Percentiles rank a stretch among this genome's conserved stretches.
phyloP scores from a whole-genome alignment of 495 filamentous ascomycete genomes.

The Penicillium alfredii region DNA sequence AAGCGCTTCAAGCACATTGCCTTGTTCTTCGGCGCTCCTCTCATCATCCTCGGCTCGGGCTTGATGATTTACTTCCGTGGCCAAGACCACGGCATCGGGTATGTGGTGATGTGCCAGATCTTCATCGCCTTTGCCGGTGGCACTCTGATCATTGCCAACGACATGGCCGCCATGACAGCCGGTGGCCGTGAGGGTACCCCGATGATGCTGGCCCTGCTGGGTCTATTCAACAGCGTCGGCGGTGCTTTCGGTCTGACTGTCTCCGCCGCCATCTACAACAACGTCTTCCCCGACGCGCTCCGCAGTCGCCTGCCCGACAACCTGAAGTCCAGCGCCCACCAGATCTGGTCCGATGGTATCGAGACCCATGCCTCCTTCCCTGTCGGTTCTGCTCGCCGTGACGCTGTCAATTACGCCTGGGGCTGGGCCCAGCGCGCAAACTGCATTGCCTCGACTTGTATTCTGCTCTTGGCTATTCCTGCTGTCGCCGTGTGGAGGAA shows the following conservation, averaged over 20 bases:
- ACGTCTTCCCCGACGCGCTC: slow-evolving; percentile 54
- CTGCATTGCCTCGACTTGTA: slow-evolving; percentile 48
- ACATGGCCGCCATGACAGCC: slow-evolving; percentile 71
- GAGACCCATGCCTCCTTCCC: slow-evolving; percentile 47
- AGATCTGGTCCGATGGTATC: slow-evolving; percentile 43
- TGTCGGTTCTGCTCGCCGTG: slow-evolving; percentile 44
- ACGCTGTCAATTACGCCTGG: slow-evolving; percentile 56
- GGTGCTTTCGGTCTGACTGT: slow-evolving; percentile 64
- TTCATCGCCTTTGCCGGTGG: slow-evolving; percentile 69
- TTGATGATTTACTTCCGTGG: slow-evolving; percentile 68
- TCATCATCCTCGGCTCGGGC: slow-evolving; percentile 59
- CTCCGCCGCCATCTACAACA: slow-evolving; percentile 63
- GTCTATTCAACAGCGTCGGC: slow-evolving; percentile 61
- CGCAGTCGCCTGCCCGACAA: slow-evolving; percentile 30
- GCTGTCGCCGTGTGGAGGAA: slow-evolving; percentile 40
- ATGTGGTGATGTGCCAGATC: slow-evolving; percentile 73
- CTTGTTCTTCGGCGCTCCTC: slow-evolving; percentile 56
- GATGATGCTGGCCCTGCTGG: slow-evolving; percentile 61
- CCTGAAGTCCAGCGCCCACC: slow-evolving; percentile 42
- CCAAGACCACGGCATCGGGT: slow-evolving; percentile 52
- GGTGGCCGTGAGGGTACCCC: slow-evolving; percentile 58
- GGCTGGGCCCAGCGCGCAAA: slow-evolving; percentile 49
- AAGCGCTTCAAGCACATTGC: slow-evolving; percentile 53
- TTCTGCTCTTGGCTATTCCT: slow-evolving; percentile 35
- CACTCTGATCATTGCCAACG: slow-evolving; percentile 58